Percentiles rank a stretch among this genome's conserved stretches.
Evolutionary conservation across 805 yeast genomes (phyloP).

Genomic region (Peterozyma xylosa): DNA sequence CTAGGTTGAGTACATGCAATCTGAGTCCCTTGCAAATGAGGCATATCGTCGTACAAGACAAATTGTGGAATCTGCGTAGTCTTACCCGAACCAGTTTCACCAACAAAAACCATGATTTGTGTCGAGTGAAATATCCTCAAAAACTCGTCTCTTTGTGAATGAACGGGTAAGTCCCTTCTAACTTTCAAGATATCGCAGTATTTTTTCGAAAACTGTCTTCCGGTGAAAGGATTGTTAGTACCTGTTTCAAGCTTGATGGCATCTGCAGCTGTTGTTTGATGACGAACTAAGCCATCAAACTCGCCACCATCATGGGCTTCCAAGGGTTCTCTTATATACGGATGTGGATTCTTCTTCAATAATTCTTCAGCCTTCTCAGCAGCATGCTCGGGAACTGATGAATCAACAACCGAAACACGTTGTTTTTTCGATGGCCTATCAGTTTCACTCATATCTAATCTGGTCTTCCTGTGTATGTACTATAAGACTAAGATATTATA

Average conservation of each 20-base stretch:
- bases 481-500: too few species aligned
- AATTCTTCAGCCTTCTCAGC: slow-evolving; percentile 63
- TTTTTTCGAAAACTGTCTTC: slow-evolving; percentile 47
- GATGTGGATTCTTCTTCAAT: slow-evolving; percentile 40
- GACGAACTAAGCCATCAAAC: slow-evolving; percentile 46
- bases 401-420: slow-evolving; percentile 31
- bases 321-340: slow-evolving; percentile 24
- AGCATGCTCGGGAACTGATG: slow-evolving; percentile 53
- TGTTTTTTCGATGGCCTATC: slow-evolving; percentile 43
- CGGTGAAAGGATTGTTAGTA: slow-evolving; percentile 72
- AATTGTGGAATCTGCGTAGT: slow-evolving; percentile 98
- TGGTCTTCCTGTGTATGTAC: neutral
- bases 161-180: slow-evolving; percentile 88
- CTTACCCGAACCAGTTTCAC: slow-evolving; percentile 99
- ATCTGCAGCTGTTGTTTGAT: slow-evolving; percentile 56
- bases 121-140: slow-evolving; percentile 74
- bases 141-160: slow-evolving; percentile 87
- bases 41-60: slow-evolving; percentile 86
- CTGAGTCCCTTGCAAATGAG: slow-evolving; percentile 74
- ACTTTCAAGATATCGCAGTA: slow-evolving; percentile 72
- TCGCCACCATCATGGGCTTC: slow-evolving; percentile 62
- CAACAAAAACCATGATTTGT: slow-evolving; percentile 96
- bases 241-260: slow-evolving; percentile 56
- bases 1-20: slow-evolving; percentile 97
- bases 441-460: slow-evolving; percentile 15